Conservation (phyloP, 225 moss, liverwort and hornwort genomes). For the Bryoerythrophyllum caledonicum region DNA sequence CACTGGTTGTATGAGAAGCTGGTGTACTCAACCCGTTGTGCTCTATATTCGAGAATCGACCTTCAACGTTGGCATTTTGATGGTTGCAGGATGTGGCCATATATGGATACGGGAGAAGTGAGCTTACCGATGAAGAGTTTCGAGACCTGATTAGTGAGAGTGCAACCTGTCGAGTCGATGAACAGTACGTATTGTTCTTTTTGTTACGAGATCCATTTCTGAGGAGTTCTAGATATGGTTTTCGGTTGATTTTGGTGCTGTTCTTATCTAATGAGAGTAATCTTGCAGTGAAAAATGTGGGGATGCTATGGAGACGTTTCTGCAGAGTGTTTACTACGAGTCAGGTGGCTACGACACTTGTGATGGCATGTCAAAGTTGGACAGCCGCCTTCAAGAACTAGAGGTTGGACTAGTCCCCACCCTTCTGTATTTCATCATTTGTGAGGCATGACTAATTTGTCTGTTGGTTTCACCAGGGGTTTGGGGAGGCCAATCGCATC, state of each 20-base stretch:
- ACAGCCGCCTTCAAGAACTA: constrained; percentile 55
- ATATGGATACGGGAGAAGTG: constrained; percentile 85
- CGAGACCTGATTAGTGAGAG: constrained; percentile 74
- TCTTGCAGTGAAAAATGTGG: constrained; percentile 77
- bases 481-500: constrained; percentile 72
- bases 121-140: constrained; percentile 68
- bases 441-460: neutral
- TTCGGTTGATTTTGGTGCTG: neutral
- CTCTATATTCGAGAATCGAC: neutral
- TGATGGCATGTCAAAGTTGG: constrained; percentile 68
- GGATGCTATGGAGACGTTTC: constrained; percentile 62
- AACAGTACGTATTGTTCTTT: constrained; percentile 51
- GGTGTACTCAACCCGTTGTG: neutral
- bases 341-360: constrained; percentile 73
- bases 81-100: constrained; percentile 72
- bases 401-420: constrained; percentile 50
- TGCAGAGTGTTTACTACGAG: constrained; percentile 74
- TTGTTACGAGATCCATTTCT: neutral
- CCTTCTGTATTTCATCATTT: neutral
- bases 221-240: neutral
- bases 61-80: neutral
- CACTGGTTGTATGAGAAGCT: neutral
- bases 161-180: constrained; percentile 83
- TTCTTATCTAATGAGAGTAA: neutral
- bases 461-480: constrained; percentile 44